Percentiles rank a stretch among this genome's conserved stretches.
phyloP scores from a whole-genome alignment of 805 yeast genomes.

The Zygoascus flipseniorum region DNA sequence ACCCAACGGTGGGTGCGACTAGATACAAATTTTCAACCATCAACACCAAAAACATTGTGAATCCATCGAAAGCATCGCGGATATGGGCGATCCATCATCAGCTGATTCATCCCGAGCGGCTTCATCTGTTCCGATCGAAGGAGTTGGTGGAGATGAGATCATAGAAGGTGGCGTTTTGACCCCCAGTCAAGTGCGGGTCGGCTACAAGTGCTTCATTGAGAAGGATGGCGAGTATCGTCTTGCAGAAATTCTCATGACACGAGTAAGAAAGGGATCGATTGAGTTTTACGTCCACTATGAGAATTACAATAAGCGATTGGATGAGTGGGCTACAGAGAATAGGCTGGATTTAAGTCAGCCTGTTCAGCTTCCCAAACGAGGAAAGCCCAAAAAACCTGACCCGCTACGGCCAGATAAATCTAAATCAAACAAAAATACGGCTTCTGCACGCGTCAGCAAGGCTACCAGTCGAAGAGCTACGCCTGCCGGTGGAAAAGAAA shows the following conservation, averaged over 20 bases:
- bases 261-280: constrained; percentile 63
- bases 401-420: constrained; percentile 7
- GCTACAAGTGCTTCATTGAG: constrained; percentile 72
- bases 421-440: constrained; percentile 18
- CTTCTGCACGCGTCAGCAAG: constrained; percentile 30
- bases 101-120: constrained; percentile 5
- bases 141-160: constrained; percentile 10
- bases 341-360: constrained; percentile 67
- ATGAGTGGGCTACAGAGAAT: constrained; percentile 80
- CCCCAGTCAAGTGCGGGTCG: constrained; percentile 33
- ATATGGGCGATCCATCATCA: neutral
- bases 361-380: constrained; percentile 61
- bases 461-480: neutral
- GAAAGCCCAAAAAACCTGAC: constrained; percentile 33
- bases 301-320: constrained; percentile 91
- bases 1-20: neutral
- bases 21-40: neutral
- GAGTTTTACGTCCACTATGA: constrained; percentile 90
- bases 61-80: neutral
- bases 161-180: constrained; percentile 27
- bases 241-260: constrained; percentile 80
- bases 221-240: constrained; percentile 73
- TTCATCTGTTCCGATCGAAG: constrained; percentile 6
- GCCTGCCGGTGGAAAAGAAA: constrained; percentile 22
- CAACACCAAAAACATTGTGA: neutral